Percentiles rank a stretch among this genome's conserved stretches.
phyloP scores from a whole-genome alignment of 805 yeast species.

The Kazachstania africana region DNA sequence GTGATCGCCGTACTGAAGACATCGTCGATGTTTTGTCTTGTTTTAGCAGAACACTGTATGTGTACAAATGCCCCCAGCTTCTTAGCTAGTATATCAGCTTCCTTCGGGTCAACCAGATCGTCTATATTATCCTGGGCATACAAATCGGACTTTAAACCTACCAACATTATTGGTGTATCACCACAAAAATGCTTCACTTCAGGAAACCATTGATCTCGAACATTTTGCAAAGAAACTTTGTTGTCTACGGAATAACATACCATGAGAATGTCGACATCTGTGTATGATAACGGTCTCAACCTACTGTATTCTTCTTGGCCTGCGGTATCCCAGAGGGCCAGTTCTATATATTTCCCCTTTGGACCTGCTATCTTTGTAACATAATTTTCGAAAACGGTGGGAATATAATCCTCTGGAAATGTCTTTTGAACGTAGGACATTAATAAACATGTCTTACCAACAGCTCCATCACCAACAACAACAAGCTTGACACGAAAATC shows the following conservation, averaged over 20 bases:
- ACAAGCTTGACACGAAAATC: slow-evolving; percentile 46
- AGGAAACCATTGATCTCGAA: slow-evolving; percentile 76
- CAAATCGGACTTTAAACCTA: slow-evolving; percentile 75
- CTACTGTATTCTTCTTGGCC: slow-evolving; percentile 84
- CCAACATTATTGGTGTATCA: slow-evolving; percentile 60
- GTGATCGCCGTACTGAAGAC: slow-evolving; percentile 52
- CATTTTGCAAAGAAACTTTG: slow-evolving; percentile 53
- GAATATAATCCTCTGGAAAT: slow-evolving; percentile 66
- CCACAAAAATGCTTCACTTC: slow-evolving; percentile 80
- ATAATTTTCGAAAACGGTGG: slow-evolving; percentile 76
- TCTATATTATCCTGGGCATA: slow-evolving; percentile 12
- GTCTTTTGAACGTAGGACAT: slow-evolving; percentile 47
- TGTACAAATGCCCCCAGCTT: slow-evolving; percentile 60
- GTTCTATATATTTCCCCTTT: slow-evolving; percentile 42
- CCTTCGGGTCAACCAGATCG: slow-evolving; percentile 30
- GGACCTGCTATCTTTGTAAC: slow-evolving; percentile 42
- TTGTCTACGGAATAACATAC: slow-evolving; percentile 66
- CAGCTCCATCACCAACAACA: slow-evolving; percentile 82
- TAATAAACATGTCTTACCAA: slow-evolving; percentile 78
- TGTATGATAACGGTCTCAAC: slow-evolving; percentile 65
- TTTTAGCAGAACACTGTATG: slow-evolving; percentile 69
- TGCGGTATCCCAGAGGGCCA: slow-evolving; percentile 83
- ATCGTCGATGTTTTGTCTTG: slow-evolving; percentile 50
- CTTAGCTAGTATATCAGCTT: slow-evolving; percentile 42
- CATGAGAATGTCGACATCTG: slow-evolving; percentile 65